A percentile compares a stretch with the other conserved stretches of the same genome.
phyloP scores from a whole-genome alignment of 371 early-diverging fungal species.

The Mucor ambiguus region DNA sequence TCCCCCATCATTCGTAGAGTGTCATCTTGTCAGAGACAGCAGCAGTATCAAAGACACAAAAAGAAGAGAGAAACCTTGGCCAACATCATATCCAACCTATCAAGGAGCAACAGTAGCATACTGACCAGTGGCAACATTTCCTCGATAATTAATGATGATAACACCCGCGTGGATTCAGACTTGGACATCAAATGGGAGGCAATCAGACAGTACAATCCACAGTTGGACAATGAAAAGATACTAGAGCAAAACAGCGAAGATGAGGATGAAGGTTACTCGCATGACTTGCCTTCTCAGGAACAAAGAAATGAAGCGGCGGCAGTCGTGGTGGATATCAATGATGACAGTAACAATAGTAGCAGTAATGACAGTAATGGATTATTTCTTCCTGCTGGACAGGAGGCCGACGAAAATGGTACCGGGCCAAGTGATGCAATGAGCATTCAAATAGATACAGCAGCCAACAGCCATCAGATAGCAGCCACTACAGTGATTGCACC shows the following conservation, averaged over 20 bases:
- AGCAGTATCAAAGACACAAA: background rate
- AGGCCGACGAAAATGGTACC: background rate
- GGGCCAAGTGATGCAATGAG: background rate
- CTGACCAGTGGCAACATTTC: background rate
- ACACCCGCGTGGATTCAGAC: background rate
- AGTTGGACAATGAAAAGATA: background rate
- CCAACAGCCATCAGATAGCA: background rate
- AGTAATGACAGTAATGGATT: background rate
- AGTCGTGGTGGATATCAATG: background rate
- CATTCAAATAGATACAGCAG: background rate
- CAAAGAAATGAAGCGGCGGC: background rate
- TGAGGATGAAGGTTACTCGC: background rate
- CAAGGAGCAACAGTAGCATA: constrained; percentile 1
- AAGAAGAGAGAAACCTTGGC: constrained; percentile 17
- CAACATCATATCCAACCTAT: background rate
- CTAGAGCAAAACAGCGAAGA: background rate
- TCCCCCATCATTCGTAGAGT: background rate
- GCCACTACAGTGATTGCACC: background rate
- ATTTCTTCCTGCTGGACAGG: constrained; percentile 11
- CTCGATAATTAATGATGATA: background rate
- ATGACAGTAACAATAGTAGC: background rate
- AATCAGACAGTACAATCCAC: constrained; percentile 4
- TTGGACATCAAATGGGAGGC: constrained; percentile 8
- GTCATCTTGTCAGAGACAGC: background rate
- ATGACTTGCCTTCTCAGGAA: background rate